A percentile compares a stretch with the other conserved stretches of the same genome.
Conservation (phyloP, 305 asterid species). For the Coffea humblotiana region DNA sequence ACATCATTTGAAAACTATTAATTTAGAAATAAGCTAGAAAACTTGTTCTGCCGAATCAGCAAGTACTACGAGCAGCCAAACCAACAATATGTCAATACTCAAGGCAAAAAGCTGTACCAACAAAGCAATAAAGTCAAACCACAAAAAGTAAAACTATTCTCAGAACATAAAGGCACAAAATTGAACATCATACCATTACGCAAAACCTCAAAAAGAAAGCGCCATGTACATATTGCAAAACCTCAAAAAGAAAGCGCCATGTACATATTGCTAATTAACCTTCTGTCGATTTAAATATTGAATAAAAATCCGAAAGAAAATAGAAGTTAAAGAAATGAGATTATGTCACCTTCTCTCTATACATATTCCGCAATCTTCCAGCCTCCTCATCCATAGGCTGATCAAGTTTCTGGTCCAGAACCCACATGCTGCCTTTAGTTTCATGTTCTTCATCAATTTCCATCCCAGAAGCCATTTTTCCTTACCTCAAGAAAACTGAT, state of each 20-base stretch:
- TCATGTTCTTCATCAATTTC: slow-evolving; percentile 63
- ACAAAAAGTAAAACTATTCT: not conserved
- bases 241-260: not conserved
- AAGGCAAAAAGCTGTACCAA: not conserved
- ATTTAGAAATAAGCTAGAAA: not conserved
- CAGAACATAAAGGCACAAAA: not conserved
- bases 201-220: not conserved
- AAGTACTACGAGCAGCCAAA: not conserved
- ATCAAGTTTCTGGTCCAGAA: slow-evolving; percentile 91
- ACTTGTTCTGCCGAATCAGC: not conserved
- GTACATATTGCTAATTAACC: not conserved
- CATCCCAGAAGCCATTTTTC: slow-evolving; percentile 50
- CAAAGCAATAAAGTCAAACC: not conserved
- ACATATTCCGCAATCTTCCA: slow-evolving; percentile 81
- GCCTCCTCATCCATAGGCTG: slow-evolving; percentile 99
- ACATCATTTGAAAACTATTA: not conserved
- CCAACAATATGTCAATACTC: not conserved
- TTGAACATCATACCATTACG: not conserved
- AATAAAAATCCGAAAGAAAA: not conserved
- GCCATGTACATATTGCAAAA: not conserved
- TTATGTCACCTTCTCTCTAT: slow-evolving; percentile 72
- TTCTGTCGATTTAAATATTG: not conserved
- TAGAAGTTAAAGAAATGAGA: not conserved
- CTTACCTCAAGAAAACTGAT: slow-evolving; percentile 13
- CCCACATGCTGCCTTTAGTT: slow-evolving; percentile 96